phyloP scores from a whole-genome alignment of 2,329 filamentous ascomycete species.

The Chaetomium sp. region DNA sequence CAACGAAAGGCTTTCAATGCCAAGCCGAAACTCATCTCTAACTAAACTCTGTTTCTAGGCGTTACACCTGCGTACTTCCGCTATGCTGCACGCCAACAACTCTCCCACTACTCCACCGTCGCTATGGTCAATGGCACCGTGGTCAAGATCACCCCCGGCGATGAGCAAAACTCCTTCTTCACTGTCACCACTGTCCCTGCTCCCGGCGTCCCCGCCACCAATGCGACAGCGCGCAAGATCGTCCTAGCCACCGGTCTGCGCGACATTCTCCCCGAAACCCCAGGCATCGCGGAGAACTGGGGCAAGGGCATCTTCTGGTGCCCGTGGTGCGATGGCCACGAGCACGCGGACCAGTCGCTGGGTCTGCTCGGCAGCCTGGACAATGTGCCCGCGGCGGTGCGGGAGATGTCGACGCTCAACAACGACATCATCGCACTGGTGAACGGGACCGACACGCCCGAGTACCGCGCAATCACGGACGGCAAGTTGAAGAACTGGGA shows the following conservation, averaged over 20 bases:
- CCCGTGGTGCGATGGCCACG: slow-evolving; percentile 58
- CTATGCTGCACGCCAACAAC: slow-evolving; percentile 45
- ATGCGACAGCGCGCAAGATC: slow-evolving; percentile 45
- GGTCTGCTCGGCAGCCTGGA: slow-evolving; percentile 45
- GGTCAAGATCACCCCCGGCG: slow-evolving; percentile 33
- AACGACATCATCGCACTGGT: slow-evolving; percentile 50
- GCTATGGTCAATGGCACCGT: slow-evolving; percentile 48
- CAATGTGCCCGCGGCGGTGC: slow-evolving; percentile 38
- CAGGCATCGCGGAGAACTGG: slow-evolving; percentile 49
- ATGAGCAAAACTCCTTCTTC: slow-evolving; percentile 39
- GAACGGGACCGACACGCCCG: slow-evolving; percentile 51
- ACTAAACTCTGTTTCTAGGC: slow-evolving; percentile 30
- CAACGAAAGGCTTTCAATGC: too few species aligned
- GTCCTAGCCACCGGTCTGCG: slow-evolving; percentile 52
- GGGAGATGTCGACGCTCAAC: slow-evolving; percentile 50
- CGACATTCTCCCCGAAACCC: slow-evolving; percentile 49
- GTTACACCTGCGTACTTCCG: slow-evolving; percentile 50
- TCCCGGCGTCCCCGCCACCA: slow-evolving; percentile 21
- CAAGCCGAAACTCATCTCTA: background rate
- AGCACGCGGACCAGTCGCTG: slow-evolving; percentile 52
- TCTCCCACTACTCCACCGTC: slow-evolving; percentile 45
- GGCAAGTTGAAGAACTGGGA: slow-evolving; percentile 40
- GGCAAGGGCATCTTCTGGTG: slow-evolving; percentile 58
- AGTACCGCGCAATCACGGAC: slow-evolving; percentile 33
- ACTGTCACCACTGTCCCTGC: slow-evolving; percentile 31